Evolutionary conservation across 306 rosid species (phyloP).

Genomic region (Purshia tridentata): DNA sequence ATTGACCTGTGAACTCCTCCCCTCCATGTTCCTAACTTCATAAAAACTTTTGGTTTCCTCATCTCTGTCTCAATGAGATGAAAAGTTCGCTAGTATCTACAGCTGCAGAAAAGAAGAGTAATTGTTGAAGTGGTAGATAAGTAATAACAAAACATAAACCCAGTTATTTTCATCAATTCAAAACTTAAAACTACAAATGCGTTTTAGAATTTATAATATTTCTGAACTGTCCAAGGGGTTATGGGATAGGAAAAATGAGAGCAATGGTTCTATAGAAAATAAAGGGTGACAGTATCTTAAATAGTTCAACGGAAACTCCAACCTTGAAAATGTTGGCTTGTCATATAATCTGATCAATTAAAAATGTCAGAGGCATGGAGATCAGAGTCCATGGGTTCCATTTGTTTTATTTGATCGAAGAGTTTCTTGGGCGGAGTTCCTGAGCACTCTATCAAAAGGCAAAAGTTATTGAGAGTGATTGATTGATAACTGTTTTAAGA

Average conservation of each 20-base stretch:
- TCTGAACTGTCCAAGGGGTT: too few species aligned
- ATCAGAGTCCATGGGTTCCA: conserved; percentile 29
- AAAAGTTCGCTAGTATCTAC: background rate
- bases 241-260: too few species aligned
- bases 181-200: background rate
- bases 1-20: conserved; percentile 39
- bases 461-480: background rate
- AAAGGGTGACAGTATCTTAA: background rate
- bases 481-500: background rate
- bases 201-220: too few species aligned
- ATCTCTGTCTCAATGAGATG: conserved; percentile 28
- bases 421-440: conserved; percentile 22
- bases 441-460: conserved; percentile 10
- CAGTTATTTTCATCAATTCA: background rate
- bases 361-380: conserved; percentile 1
- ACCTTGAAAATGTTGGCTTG: background rate
- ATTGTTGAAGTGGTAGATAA: background rate
- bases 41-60: conserved; percentile 37
- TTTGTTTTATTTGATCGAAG: conserved; percentile 30
- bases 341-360: background rate
- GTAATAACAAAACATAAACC: background rate
- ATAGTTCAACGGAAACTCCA: background rate
- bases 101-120: background rate
- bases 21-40: conserved; percentile 48
- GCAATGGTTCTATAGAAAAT: background rate